Evolutionary conservation across 2,329 filamentous ascomycete species (phyloP).

Genomic region (Penicillium sp.): DNA sequence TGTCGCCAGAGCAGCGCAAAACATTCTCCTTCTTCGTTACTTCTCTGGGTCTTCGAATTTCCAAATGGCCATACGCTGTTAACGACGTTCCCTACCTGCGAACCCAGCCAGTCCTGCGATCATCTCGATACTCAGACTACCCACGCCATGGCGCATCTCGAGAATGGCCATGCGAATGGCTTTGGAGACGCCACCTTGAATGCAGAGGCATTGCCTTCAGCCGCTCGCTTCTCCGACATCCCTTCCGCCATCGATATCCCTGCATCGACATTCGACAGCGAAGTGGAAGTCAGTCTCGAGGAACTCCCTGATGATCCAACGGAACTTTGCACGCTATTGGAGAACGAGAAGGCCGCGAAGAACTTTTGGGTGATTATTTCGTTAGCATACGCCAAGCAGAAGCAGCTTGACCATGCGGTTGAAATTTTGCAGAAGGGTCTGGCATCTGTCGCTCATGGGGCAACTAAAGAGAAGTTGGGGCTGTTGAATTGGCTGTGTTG

Average conservation of each 20-base stretch:
- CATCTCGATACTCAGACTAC: neutral
- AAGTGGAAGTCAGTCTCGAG: slow-evolving; percentile 89
- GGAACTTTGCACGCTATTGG: slow-evolving; percentile 89
- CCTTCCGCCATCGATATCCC: slow-evolving; percentile 62
- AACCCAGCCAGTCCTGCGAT: slow-evolving; percentile 13
- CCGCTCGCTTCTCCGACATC: slow-evolving; percentile 57
- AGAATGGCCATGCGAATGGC: slow-evolving; percentile 52
- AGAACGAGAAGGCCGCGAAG: slow-evolving; percentile 87
- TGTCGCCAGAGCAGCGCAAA: neutral
- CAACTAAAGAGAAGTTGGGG: slow-evolving; percentile 77
- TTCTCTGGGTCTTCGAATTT: neutral
- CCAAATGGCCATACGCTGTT: slow-evolving; percentile 6
- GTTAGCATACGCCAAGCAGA: slow-evolving; percentile 92
- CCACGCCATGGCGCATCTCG: slow-evolving; percentile 47
- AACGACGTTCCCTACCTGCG: neutral
- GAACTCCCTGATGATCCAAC: slow-evolving; percentile 90
- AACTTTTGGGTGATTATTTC: slow-evolving; percentile 98
- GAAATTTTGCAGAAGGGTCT: slow-evolving; percentile 70
- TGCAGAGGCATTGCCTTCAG: slow-evolving; percentile 29
- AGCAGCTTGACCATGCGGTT: slow-evolving; percentile 79
- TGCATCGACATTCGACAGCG: slow-evolving; percentile 57
- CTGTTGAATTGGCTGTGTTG: slow-evolving; percentile 82
- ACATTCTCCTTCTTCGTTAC: neutral
- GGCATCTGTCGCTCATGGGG: slow-evolving; percentile 64
- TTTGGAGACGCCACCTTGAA: slow-evolving; percentile 42